These are phyloP conservation scores for Pisolithus microcarpus DNA, from an alignment of 768 basidiomycete genomes.

Conservation along the genomic window DNA sequence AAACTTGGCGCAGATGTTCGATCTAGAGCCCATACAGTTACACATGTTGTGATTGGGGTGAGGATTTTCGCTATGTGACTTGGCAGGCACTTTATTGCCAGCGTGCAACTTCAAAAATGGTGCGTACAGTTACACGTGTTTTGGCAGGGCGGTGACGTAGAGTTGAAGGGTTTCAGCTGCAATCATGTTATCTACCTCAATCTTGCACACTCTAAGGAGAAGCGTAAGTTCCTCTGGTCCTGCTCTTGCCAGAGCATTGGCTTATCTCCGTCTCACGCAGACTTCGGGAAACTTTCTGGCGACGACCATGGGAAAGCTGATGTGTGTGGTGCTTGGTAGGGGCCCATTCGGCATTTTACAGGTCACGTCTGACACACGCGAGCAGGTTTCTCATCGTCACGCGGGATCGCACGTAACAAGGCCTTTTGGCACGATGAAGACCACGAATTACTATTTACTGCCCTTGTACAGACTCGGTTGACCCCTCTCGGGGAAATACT, in stretches of 20 bases:
- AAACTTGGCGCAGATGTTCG: conserved; percentile 6
- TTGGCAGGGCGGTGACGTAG: conserved; percentile 2
- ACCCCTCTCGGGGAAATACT: not conserved
- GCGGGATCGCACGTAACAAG: conserved; percentile 22
- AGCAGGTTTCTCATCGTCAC: conserved; percentile 22
- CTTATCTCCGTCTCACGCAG: not conserved
- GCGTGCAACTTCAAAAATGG: too few species aligned
- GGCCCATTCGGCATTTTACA: not conserved
- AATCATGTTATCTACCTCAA: conserved; percentile 11
- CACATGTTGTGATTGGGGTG: too few species aligned
- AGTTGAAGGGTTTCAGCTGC: conserved; percentile 15
- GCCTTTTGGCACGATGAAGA: conserved; percentile 20
- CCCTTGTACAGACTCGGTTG: conserved; percentile 7
- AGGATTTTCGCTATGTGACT: too few species aligned
- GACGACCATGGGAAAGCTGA: not conserved
- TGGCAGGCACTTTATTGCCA: too few species aligned
- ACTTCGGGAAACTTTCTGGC: not conserved
- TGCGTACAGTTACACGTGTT: conserved; percentile 8
- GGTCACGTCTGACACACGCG: not conserved
- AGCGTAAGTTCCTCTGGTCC: conserved; percentile 3
- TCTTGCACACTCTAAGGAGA: conserved; percentile 7
- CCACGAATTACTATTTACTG: conserved; percentile 17
- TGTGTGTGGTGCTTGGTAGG: not conserved
- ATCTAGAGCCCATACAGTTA: not conserved
- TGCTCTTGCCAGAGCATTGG: not conserved